Percentiles rank a stretch among this genome's conserved stretches.
Conservation (phyloP, 2,329 filamentous ascomycete species). For the Curvularia sp. region DNA sequence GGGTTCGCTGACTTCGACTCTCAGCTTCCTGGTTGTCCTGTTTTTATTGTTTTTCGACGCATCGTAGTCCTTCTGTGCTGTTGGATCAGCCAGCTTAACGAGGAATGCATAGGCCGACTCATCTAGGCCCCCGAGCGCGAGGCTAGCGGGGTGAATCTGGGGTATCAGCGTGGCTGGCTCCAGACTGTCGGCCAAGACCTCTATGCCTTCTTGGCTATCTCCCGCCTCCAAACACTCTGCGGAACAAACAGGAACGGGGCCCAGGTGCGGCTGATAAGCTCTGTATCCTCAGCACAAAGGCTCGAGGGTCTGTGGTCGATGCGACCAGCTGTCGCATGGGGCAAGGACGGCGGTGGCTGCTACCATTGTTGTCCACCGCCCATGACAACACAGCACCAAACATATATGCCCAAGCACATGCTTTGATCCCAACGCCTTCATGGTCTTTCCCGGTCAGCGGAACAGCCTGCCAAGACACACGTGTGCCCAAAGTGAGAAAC, state of each 20-base stretch:
- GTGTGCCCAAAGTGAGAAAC: conserved; percentile 9
- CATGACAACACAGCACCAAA: conserved; percentile 8
- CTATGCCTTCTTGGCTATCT: conserved; percentile 39
- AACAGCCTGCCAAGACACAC: conserved; percentile 7
- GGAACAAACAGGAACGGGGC: conserved; percentile 9
- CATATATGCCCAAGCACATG: conserved; percentile 5
- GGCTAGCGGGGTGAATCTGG: conserved; percentile 24
- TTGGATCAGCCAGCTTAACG: not conserved
- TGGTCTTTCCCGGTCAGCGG: conserved; percentile 9
- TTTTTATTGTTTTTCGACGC: not conserved
- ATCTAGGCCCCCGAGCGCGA: conserved; percentile 7
- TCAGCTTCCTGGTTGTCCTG: not conserved
- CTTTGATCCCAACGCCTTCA: conserved; percentile 11
- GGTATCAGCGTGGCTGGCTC: conserved; percentile 43
- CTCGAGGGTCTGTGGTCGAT: conserved; percentile 1
- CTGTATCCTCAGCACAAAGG: not conserved
- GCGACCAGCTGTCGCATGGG: conserved; percentile 10
- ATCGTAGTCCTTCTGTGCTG: not conserved
- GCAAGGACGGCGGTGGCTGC: conserved; percentile 6
- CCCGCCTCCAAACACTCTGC: conserved; percentile 17
- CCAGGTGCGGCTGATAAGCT: not conserved
- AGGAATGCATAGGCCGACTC: conserved; percentile 5
- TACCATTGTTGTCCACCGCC: conserved; percentile 10
- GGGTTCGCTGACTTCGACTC: conserved; percentile 1
- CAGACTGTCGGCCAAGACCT: conserved; percentile 42